phyloP scores from a whole-genome alignment of 1,139 yeast species.

The Meyerozyma elateridarum region DNA sequence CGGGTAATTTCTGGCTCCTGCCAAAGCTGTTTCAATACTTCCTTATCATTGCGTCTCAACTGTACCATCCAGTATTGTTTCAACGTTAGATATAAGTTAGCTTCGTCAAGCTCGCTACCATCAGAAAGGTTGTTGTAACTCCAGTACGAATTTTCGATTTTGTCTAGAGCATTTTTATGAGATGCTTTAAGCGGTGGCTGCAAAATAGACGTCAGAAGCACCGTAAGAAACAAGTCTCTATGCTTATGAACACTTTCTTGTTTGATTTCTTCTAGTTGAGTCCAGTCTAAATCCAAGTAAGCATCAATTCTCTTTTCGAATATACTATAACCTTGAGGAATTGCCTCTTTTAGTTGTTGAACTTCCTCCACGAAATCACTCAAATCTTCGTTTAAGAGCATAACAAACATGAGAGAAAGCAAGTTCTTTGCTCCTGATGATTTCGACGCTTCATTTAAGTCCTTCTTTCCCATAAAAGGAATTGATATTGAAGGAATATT shows the following conservation, averaged over 20 bases:
- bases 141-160: slow-evolving; percentile 16
- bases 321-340: slow-evolving; percentile 14
- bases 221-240: slow-evolving; percentile 22
- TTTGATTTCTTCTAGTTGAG: slow-evolving; percentile 18
- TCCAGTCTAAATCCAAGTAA: slow-evolving; percentile 18
- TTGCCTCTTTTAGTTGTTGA: slow-evolving; percentile 32
- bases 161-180: slow-evolving; percentile 5
- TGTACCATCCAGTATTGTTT: slow-evolving; percentile 62
- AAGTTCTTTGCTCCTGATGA: slow-evolving; percentile 58
- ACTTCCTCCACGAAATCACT: slow-evolving; percentile 58
- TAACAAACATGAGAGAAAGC: slow-evolving; percentile 64
- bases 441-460: slow-evolving; percentile 11
- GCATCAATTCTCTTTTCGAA: slow-evolving; percentile 25
- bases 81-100: slow-evolving; percentile 39
- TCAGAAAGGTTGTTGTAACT: slow-evolving; percentile 18
- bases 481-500: slow-evolving; percentile 48
- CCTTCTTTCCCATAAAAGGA: slow-evolving; percentile 17
- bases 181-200: slow-evolving; percentile 14
- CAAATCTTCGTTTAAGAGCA: slow-evolving; percentile 75
- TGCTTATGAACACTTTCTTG: slow-evolving; percentile 18
- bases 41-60: slow-evolving; percentile 70
- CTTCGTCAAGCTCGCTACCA: slow-evolving; percentile 12
- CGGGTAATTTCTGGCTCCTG: slow-evolving; percentile 74
- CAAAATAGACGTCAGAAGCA: slow-evolving; percentile 19
- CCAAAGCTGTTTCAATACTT: slow-evolving; percentile 72